Percentiles rank a stretch among this genome's conserved stretches.
phyloP scores from a whole-genome alignment of 108 stramenopile genomes.

The Schizochytrium sp. region DNA sequence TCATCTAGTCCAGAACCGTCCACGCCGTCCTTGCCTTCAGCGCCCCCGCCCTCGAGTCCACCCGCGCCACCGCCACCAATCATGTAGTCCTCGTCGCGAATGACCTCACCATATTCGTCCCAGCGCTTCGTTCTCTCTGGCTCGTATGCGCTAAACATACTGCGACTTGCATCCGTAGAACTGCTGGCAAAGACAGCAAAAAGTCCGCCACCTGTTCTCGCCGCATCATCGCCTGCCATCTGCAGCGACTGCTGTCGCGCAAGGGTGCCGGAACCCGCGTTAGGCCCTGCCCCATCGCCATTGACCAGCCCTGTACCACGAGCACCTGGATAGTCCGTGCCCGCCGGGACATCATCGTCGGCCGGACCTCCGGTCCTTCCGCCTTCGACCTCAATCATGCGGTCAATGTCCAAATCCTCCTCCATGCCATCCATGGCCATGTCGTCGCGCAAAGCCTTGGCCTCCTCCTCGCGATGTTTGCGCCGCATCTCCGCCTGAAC shows the following conservation, averaged over 20 bases:
- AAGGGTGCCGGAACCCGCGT: not conserved
- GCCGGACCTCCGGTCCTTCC: not conserved
- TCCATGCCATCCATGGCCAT: slow-evolving; percentile 17
- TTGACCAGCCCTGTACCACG: not conserved
- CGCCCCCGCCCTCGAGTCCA: not conserved
- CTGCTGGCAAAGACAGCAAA: not conserved
- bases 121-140: not conserved
- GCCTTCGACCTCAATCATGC: not conserved
- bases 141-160: slow-evolving; percentile 13
- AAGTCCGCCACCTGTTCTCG: not conserved
- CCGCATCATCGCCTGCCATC: not conserved
- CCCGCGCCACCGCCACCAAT: not conserved
- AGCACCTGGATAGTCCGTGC: not conserved
- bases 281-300: not conserved
- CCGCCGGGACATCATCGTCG: not conserved
- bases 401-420: not conserved
- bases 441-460: not conserved
- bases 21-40: not conserved
- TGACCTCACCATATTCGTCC: slow-evolving; percentile 12
- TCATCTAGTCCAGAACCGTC: not conserved
- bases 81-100: not conserved
- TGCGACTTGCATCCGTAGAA: not conserved
- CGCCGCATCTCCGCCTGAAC: not conserved
- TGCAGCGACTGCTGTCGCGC: not conserved
- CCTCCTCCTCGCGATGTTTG: not conserved